Evolutionary conservation across 164 flowering plant genomes (phyloP), one percentile per base, ranked within the genome.

Genomic region (Piper longum): DNA sequence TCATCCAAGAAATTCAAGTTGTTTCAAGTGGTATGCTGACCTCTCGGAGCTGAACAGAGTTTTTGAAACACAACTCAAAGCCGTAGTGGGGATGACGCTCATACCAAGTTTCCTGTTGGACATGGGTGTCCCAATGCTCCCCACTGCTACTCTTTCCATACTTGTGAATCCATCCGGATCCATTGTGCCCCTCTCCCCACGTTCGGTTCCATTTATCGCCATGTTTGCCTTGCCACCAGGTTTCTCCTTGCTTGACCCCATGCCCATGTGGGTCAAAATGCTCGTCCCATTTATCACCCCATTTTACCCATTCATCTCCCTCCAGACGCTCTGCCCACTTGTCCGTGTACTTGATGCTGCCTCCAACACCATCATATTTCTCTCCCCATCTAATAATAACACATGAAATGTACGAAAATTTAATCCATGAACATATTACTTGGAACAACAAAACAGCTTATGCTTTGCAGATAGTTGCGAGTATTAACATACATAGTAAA

Each of bases 201-300:
- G 97, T 93, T 36, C 96, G 87, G 70, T 85, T 86, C 99, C 99
- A 93, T 26, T 80, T 77, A 64, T 86, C 97, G n/a, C 96, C 91
- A 56, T 81, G 41, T 71, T 82, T 82, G 0, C 98, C 96, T 79
- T 82, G 73, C 98, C 98, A 90, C 98, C 98, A 93, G 36, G 85
- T 82, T 76, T 93, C 98, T 45, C 98, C 98, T 69, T 90, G 98
- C 74, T 90, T 89, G 36, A 93, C 85, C 18, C 98, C 98, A 19
- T 83, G 76, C 44, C 82, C 77, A 62, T 81, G 71, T 2, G 63
- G 64, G 69, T 90, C 82, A 57, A 90, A 93, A 60, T 83, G 63
- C 65, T 93, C 99, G 72, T 93, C 99, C 99, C 99, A 90, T 71
- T 93, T 88, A 75, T 93, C 99, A 54, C 99, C 99, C 99, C 97